These are phyloP conservation scores for Dorcoceras hygrometricum DNA, from an alignment of 257 asterid genomes.

Conservation along the genomic window DNA sequence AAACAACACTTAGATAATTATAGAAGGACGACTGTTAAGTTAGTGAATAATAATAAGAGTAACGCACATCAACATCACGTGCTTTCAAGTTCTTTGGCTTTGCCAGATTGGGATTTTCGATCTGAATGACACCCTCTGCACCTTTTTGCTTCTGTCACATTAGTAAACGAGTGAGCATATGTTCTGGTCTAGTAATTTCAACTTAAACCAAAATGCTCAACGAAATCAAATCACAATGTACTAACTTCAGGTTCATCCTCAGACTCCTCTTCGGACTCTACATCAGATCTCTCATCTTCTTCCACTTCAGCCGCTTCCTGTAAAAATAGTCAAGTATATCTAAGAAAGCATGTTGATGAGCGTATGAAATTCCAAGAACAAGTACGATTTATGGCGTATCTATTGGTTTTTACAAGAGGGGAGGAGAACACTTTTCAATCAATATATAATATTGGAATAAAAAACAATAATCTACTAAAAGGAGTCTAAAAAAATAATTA, in stretches of 20 bases:
- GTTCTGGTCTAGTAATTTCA: constrained; percentile 3
- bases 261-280: constrained; percentile 77
- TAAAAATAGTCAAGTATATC: not conserved
- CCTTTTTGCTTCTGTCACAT: constrained; percentile 73
- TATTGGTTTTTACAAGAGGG: not conserved
- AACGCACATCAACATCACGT: constrained; percentile 73
- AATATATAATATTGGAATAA: too few species aligned
- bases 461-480: too few species aligned
- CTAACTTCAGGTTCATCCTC: constrained; percentile 66
- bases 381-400: not conserved
- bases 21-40: not conserved
- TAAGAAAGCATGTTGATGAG: not conserved
- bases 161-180: not conserved
- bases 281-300: constrained; percentile 67
- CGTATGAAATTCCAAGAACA: not conserved
- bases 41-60: not conserved
- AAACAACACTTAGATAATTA: constrained; percentile 14
- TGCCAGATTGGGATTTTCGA: constrained; percentile 77
- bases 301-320: constrained; percentile 65
- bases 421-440: not conserved
- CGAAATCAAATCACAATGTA: constrained; percentile 9
- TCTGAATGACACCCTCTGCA: constrained; percentile 69
- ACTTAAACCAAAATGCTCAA: not conserved
- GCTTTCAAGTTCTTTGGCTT: constrained; percentile 86
- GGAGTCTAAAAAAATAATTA: not conserved